Conservation (phyloP, 1,139 yeast species). For the Pichia sp. region DNA sequence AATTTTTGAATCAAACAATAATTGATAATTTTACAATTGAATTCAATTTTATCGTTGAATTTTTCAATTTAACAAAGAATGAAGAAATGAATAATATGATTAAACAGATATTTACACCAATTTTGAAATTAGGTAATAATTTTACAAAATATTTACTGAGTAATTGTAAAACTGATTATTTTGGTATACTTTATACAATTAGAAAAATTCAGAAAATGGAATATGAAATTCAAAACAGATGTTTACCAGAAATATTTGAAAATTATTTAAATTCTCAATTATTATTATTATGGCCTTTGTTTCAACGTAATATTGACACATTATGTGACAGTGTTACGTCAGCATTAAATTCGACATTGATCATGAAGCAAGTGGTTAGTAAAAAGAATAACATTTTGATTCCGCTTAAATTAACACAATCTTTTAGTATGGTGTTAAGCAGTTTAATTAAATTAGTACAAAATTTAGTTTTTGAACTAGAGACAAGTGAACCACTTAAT, state of each 20-base stretch:
- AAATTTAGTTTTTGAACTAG: slow-evolving; percentile 26
- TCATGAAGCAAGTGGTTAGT: slow-evolving; percentile 25
- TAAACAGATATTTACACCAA: slow-evolving; percentile 42
- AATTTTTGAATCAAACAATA: slow-evolving; percentile 67
- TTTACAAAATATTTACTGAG: slow-evolving; percentile 44
- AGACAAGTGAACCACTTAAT: slow-evolving; percentile 60
- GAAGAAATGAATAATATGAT: slow-evolving; percentile 40
- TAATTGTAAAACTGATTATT: slow-evolving; percentile 48
- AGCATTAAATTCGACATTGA: slow-evolving; percentile 28
- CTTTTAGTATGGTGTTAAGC: slow-evolving; percentile 67
- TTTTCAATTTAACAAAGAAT: slow-evolving; percentile 45
- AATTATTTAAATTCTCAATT: slow-evolving; percentile 65
- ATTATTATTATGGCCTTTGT: slow-evolving; percentile 76
- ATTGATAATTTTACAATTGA: slow-evolving; percentile 76
- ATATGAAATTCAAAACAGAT: slow-evolving; percentile 54
- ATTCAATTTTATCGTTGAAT: slow-evolving; percentile 64
- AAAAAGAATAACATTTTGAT: slow-evolving; percentile 30
- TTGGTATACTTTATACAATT: slow-evolving; percentile 73
- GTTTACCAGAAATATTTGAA: slow-evolving; percentile 60
- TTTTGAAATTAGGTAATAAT: slow-evolving; percentile 47
- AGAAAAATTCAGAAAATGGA: slow-evolving; percentile 62
- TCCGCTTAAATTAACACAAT: slow-evolving; percentile 71
- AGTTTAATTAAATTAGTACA: slow-evolving; percentile 60
- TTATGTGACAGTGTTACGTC: slow-evolving; percentile 65
- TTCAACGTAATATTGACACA: slow-evolving; percentile 67